Evolutionary conservation across 2,329 filamentous ascomycete species (phyloP).

Genomic region (Ilyonectria sp.): DNA sequence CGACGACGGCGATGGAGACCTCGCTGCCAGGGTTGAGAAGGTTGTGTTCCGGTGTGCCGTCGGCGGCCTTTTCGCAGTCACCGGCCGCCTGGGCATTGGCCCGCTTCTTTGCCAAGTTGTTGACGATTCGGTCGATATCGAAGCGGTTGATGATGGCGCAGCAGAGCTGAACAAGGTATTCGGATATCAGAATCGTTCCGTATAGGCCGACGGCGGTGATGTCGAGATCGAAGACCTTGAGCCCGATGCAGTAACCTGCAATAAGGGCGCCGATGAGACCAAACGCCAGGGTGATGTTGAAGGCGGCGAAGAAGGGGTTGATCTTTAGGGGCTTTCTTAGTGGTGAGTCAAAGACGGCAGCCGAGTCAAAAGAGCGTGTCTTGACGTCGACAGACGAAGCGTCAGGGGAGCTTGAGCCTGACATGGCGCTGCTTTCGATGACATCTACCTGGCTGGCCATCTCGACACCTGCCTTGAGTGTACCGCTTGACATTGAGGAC

Average conservation of each 20-base stretch:
- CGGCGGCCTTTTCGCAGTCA: constrained; percentile 19
- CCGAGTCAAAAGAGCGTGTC: neutral
- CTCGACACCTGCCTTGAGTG: neutral
- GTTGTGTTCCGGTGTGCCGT: neutral
- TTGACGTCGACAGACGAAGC: neutral
- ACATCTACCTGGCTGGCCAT: neutral
- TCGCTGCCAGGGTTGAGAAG: constrained; percentile 29
- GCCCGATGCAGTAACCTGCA: neutral
- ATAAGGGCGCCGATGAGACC: neutral
- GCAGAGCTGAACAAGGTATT: constrained; percentile 31
- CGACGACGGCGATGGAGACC: constrained; percentile 33
- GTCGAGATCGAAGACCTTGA: constrained; percentile 16
- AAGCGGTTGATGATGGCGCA: constrained; percentile 33
- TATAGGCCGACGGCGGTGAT: constrained; percentile 31
- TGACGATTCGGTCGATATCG: constrained; percentile 31
- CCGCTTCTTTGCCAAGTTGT: constrained; percentile 17
- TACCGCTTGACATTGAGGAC: neutral
- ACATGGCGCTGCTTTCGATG: neutral
- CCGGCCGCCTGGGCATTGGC: constrained; percentile 6
- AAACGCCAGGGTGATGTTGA: neutral
- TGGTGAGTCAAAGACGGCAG: neutral
- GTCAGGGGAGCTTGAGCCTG: neutral
- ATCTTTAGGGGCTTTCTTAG: neutral
- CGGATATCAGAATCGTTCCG: constrained; percentile 32
- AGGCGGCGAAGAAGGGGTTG: neutral